These are phyloP conservation scores for Klebsormidium nitens DNA, from an alignment of 139 green algal genomes.

Conservation along the genomic window DNA sequence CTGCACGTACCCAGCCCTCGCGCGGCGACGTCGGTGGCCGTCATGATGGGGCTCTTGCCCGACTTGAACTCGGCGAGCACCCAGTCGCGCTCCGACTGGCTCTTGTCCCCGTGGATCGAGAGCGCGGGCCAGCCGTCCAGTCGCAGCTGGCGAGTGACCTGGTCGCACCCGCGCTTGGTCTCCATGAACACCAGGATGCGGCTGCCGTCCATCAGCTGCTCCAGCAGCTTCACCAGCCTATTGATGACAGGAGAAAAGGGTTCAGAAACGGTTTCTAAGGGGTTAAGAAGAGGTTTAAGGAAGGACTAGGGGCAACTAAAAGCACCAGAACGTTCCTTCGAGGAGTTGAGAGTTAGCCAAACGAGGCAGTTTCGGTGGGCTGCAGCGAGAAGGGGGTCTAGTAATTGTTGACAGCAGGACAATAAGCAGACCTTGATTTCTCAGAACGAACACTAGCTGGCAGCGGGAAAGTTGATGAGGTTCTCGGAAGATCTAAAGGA, in stretches of 20 bases:
- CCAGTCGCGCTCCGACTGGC: constrained; percentile 47
- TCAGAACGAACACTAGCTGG: too few species aligned
- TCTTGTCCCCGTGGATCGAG: constrained; percentile 56
- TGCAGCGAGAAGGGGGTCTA: too few species aligned
- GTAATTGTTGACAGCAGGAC: too few species aligned
- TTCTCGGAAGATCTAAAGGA: too few species aligned
- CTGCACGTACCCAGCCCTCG: constrained; percentile 41
- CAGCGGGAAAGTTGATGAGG: too few species aligned
- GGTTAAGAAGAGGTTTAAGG: too few species aligned
- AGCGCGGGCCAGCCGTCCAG: constrained; percentile 55
- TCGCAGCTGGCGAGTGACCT: constrained; percentile 74
- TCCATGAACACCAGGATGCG: constrained; percentile 81
- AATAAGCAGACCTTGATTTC: too few species aligned
- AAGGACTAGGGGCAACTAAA: too few species aligned
- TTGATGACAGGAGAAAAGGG: constrained; percentile 3
- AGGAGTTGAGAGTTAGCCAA: too few species aligned
- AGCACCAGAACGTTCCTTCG: too few species aligned
- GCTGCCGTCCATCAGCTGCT: constrained; percentile 72
- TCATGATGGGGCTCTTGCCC: constrained; percentile 46
- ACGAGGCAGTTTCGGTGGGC: too few species aligned
- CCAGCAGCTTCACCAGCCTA: constrained; percentile 54
- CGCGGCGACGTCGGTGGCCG: constrained; percentile 49
- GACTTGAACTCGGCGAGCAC: constrained; percentile 45
- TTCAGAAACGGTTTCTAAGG: too few species aligned
- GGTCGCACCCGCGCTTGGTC: constrained; percentile 88